Conservation (phyloP, 345 rosid genomes). For the Anacardium occidentale region DNA sequence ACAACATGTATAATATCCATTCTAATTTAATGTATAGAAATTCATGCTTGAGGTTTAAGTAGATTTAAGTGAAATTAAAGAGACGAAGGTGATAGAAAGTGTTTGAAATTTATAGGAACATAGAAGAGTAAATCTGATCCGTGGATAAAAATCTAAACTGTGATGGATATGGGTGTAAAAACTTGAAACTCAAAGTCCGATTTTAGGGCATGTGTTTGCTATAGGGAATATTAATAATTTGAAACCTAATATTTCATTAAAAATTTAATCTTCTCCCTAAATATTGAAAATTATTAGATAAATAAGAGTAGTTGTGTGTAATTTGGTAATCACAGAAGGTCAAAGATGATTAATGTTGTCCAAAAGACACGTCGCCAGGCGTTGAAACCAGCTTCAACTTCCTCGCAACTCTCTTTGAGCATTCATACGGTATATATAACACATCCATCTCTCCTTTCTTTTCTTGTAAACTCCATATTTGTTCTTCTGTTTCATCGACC, state of each 20-base stretch:
- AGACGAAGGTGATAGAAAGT: no score
- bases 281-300: no score
- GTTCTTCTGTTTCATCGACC: neutral
- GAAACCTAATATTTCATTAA: neutral
- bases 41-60: no score
- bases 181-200: no score
- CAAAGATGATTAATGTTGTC: conserved; percentile 8
- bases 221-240: neutral
- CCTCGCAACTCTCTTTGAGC: neutral
- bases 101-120: no score
- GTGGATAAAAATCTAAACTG: no score
- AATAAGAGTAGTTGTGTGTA: neutral
- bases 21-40: no score
- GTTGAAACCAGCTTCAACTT: conserved; percentile 31
- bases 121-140: no score
- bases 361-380: conserved; percentile 19
- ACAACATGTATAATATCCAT: neutral
- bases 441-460: neutral
- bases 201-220: no score
- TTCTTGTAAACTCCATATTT: neutral
- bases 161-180: no score
- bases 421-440: neutral
- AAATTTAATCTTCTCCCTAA: neutral
- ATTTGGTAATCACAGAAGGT: neutral
- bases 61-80: no score